phyloP scores from a whole-genome alignment of 169 alveolate genomes.

The Cryptosporidium andersoni region DNA sequence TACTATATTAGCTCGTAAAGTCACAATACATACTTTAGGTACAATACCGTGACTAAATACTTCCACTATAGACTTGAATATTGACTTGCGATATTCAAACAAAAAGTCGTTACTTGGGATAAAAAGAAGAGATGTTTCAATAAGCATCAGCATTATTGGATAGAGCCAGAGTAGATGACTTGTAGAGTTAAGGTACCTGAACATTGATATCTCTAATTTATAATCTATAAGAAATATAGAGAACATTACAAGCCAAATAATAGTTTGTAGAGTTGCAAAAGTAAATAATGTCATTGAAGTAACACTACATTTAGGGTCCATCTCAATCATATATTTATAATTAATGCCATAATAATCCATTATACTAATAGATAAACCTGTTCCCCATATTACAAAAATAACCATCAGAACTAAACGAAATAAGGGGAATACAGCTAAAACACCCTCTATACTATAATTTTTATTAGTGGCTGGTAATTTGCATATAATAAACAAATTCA shows the following conservation, averaged over 20 bases:
- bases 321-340: constrained; percentile 78
- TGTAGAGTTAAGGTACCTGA: constrained; percentile 24
- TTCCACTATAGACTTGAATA: constrained; percentile 71
- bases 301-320: constrained; percentile 79
- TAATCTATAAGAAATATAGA: constrained; percentile 77
- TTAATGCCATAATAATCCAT: constrained; percentile 83
- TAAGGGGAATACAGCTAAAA: constrained; percentile 72
- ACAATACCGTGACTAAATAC: constrained; percentile 73
- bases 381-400: constrained; percentile 76
- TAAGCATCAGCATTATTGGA: constrained; percentile 65
- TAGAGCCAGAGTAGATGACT: constrained; percentile 54
- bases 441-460: constrained; percentile 62
- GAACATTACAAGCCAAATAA: constrained; percentile 74
- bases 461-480: constrained; percentile 54
- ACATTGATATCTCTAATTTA: constrained; percentile 68
- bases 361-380: constrained; percentile 78
- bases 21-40: constrained; percentile 77
- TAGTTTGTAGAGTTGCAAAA: constrained; percentile 78
- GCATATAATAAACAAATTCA: constrained; percentile 71
- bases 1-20: constrained; percentile 79
- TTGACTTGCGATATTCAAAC: constrained; percentile 73
- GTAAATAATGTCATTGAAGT: constrained; percentile 74
- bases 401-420: constrained; percentile 76
- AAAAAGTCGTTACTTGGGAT: constrained; percentile 75
- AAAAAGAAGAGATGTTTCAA: constrained; percentile 71